These are phyloP conservation scores for Beauveria australis DNA, from an alignment of 2,329 filamentous ascomycete genomes.

Conservation along the genomic window DNA sequence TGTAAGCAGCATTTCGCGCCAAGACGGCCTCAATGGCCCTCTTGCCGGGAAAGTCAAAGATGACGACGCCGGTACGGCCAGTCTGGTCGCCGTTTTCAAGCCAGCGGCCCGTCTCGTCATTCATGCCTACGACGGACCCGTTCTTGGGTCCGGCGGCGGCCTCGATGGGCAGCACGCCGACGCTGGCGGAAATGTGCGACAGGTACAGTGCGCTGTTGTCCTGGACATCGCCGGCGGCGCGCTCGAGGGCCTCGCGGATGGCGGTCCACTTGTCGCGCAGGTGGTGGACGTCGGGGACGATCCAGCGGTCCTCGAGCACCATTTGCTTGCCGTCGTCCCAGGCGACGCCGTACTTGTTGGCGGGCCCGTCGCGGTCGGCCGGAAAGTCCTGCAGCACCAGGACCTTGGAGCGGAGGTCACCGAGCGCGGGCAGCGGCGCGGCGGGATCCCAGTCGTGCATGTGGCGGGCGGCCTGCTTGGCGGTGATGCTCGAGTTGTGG, in stretches of 20 bases:
- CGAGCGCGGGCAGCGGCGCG: constrained; percentile 33
- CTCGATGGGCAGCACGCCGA: constrained; percentile 41
- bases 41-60: constrained; percentile 40
- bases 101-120: constrained; percentile 40
- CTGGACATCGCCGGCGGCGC: constrained; percentile 24
- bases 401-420: constrained; percentile 36
- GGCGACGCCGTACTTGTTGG: constrained; percentile 31
- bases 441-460: constrained; percentile 26
- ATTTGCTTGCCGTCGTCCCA: constrained; percentile 38
- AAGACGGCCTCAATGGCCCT: constrained; percentile 34
- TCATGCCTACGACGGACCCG: constrained; percentile 36
- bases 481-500: constrained; percentile 25
- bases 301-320: constrained; percentile 39
- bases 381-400: constrained; percentile 41
- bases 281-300: constrained; percentile 33
- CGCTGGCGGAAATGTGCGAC: constrained; percentile 38
- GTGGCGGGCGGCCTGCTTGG: constrained; percentile 26
- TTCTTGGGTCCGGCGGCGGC: constrained; percentile 40
- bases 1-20: constrained; percentile 28
- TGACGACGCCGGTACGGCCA: constrained; percentile 35
- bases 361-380: constrained; percentile 14
- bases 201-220: constrained; percentile 34
- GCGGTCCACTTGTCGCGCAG: constrained; percentile 40
- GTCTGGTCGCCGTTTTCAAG: constrained; percentile 22
- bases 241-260: constrained; percentile 31